Evolutionary conservation across 345 rosid species (phyloP).

Genomic region (Salix suchowensis): DNA sequence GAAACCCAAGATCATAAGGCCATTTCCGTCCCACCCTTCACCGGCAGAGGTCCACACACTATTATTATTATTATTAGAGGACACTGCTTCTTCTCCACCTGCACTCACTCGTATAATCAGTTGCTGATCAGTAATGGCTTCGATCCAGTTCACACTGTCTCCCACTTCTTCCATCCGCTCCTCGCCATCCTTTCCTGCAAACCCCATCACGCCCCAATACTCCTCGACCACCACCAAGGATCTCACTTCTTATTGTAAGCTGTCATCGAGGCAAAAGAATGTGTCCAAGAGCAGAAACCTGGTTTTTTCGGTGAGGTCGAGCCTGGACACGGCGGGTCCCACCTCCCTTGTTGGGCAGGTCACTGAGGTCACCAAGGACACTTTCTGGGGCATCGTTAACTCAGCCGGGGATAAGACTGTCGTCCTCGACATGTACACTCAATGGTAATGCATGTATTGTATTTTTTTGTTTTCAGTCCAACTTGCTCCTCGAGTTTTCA

Average conservation of each 20-base stretch:
- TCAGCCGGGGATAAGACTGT: slow-evolving; percentile 76
- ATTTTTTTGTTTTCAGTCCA: not conserved
- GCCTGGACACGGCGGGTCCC: slow-evolving; percentile 60
- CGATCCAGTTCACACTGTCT: slow-evolving; percentile 15
- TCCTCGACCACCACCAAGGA: slow-evolving; percentile 4
- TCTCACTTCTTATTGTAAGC: not conserved
- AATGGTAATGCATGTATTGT: slow-evolving; percentile 43
- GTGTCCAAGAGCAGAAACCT: not conserved
- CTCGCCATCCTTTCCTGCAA: slow-evolving; percentile 21
- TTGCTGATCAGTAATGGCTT: slow-evolving; percentile 8
- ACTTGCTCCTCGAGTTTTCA: not conserved
- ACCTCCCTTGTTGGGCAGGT: slow-evolving; percentile 59
- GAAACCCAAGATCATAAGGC: not conserved
- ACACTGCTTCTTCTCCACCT: too few relatives aligned
- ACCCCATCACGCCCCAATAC: slow-evolving; percentile 14
- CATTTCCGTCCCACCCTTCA: not conserved
- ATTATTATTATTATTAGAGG: too few relatives aligned
- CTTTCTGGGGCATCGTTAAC: slow-evolving; percentile 88
- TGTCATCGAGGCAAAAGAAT: not conserved
- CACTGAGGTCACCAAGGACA: slow-evolving; percentile 79
- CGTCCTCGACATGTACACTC: slow-evolving; percentile 95
- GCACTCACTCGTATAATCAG: too few relatives aligned
- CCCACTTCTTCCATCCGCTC: slow-evolving; percentile 21
- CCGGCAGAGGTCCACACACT: slow-evolving; percentile 12
- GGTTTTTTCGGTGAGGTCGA: slow-evolving; percentile 41